Evolutionary conservation across 768 basidiomycete species (phyloP).

Genomic region (Leucocoprinus birnbaumii): DNA sequence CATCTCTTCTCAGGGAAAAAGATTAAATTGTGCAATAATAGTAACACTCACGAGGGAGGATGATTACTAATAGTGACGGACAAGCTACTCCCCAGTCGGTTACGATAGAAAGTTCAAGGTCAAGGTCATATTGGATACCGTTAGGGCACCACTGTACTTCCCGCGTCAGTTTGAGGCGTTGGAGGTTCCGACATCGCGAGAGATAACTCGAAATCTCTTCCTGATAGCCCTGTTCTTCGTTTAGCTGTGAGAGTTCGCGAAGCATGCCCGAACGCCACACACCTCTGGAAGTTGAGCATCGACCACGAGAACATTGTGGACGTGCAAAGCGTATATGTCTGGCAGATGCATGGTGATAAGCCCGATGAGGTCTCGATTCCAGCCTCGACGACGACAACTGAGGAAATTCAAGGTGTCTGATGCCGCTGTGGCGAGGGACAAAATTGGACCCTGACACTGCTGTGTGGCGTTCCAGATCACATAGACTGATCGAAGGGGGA

Average conservation of each 20-base stretch:
- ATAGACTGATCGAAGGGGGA: slow-evolving; percentile 31
- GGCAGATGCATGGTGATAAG: slow-evolving; percentile 30
- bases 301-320: slow-evolving; percentile 34
- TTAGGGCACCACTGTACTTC: slow-evolving; percentile 29
- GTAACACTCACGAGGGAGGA: slow-evolving; percentile 30
- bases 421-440: slow-evolving; percentile 28
- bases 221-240: slow-evolving; percentile 19
- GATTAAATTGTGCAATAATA: neutral
- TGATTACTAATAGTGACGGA: slow-evolving; percentile 30
- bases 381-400: slow-evolving; percentile 32
- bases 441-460: slow-evolving; percentile 26
- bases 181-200: slow-evolving; percentile 28
- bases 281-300: slow-evolving; percentile 29
- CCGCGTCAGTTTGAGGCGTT: slow-evolving; percentile 28
- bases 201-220: slow-evolving; percentile 24
- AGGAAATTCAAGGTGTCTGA: slow-evolving; percentile 30
- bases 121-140: slow-evolving; percentile 24
- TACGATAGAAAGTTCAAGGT: slow-evolving; percentile 32
- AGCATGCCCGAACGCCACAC: slow-evolving; percentile 7
- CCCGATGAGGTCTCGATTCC: slow-evolving; percentile 37
- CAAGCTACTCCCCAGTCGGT: slow-evolving; percentile 35
- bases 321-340: slow-evolving; percentile 28
- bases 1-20: neutral
- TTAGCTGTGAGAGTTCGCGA: neutral
- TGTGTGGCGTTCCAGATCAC: slow-evolving; percentile 32